Percentiles rank a stretch among this genome's conserved stretches.
These are phyloP conservation scores for Aspergillus jensenii DNA, from an alignment of 2,329 filamentous ascomycete species.

Conservation along the genomic window DNA sequence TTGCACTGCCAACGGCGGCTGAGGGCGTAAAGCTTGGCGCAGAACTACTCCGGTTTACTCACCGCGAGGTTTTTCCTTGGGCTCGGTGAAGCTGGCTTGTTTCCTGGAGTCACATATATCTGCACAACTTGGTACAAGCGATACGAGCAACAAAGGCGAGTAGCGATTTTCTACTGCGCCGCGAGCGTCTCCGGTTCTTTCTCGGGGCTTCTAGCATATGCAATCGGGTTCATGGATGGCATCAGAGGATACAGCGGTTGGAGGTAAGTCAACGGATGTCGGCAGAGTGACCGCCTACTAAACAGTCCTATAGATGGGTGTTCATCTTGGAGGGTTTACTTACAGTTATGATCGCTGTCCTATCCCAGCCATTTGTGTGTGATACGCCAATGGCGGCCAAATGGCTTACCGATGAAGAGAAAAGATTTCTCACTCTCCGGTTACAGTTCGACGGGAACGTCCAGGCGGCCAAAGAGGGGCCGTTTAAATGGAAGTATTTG, in stretches of 20 bases:
- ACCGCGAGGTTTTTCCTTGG: slow-evolving; percentile 27
- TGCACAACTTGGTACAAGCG: background rate
- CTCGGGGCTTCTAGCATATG: slow-evolving; percentile 75
- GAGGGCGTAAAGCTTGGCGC: slow-evolving; percentile 28
- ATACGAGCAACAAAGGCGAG: background rate
- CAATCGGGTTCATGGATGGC: slow-evolving; percentile 80
- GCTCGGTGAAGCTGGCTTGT: background rate
- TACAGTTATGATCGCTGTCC: slow-evolving; percentile 51
- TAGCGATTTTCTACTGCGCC: slow-evolving; percentile 69
- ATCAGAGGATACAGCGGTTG: slow-evolving; percentile 37
- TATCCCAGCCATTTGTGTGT: slow-evolving; percentile 46
- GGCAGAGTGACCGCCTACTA: too few species aligned
- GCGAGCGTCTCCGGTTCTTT: slow-evolving; percentile 77
- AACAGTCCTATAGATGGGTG: slow-evolving; percentile 7
- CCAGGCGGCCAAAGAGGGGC: background rate
- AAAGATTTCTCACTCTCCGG: slow-evolving; percentile 36
- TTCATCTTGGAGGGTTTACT: slow-evolving; percentile 64
- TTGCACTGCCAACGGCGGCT: background rate
- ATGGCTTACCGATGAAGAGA: slow-evolving; percentile 44
- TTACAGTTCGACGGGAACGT: background rate
- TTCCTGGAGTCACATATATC: background rate
- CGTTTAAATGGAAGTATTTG: background rate
- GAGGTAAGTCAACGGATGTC: background rate
- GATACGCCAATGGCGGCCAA: slow-evolving; percentile 32
- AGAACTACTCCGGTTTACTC: background rate